Evolutionary conservation across 148 eudicot species (phyloP), one percentile per base, ranked within the genome.

Genomic region (Fagopyrum tataricum): DNA sequence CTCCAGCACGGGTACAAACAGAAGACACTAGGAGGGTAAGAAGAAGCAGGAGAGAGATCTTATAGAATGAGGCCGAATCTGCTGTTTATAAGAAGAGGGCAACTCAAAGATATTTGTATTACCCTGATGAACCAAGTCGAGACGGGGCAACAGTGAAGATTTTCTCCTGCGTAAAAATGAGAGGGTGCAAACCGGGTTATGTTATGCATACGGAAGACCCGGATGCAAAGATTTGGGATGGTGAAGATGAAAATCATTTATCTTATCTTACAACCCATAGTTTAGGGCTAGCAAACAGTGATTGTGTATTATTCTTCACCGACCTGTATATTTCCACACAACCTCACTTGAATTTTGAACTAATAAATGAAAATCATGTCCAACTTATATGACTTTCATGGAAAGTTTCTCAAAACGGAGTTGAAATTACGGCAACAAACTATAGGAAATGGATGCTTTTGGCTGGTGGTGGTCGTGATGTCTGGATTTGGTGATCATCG

Each of bases 1-100:
- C 71, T 82, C 83, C 86, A 83, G 76, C 64, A 84, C 71, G 99
- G 99, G 24, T 95, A 95, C 80, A 88, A 51, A 76, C 99, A 95
- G 84, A 95, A 88, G 75, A 40, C 96, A 69, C 90, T 95, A 18
- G 93, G 93, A 78, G 74, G 89, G 66, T 86, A 82, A 76, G 41
- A 62, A 62, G 74, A 39, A 18, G 6, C 1, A 21, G 39, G 5
- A 6, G 20, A 21, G 73, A 14, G 14, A 70, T 31, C 24, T 1
- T 44, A n/a, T n/a, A 17, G 52, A 56, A 75, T 11, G 42, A 52
- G 37, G 52, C 24, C 15, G 47, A 81, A 37, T 74, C 44, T 64
- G 43, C 44, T 64, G 41, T 61, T 61, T 24, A 59, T 13, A 24
- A 26, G 12, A 61, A 55, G 20, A 55, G 61, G 67, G 23, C 12